phyloP scores from a whole-genome alignment of 306 rosid genomes.

The Dryas octopetala region DNA sequence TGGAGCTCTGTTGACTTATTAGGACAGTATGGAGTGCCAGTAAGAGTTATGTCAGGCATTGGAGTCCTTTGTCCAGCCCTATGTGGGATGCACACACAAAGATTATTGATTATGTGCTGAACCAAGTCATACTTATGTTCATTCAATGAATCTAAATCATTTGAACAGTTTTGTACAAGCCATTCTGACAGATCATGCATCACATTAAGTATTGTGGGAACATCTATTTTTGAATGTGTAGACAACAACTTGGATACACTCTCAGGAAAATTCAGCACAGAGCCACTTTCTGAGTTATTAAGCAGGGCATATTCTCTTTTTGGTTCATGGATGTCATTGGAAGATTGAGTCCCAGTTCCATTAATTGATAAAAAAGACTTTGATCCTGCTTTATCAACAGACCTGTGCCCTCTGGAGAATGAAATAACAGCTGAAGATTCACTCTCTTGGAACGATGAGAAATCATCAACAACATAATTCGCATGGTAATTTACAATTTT shows the following conservation, averaged over 20 bases:
- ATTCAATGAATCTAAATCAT: conserved; percentile 32
- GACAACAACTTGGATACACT: conserved; percentile 42
- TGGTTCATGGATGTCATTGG: conserved; percentile 26
- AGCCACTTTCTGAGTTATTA: conserved; percentile 33
- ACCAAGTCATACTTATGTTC: conserved; percentile 38
- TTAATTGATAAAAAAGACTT: conserved; percentile 24
- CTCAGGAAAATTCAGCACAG: conserved; percentile 30
- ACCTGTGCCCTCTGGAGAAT: conserved; percentile 33
- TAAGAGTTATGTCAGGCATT: conserved; percentile 29
- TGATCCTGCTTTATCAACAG: conserved; percentile 28
- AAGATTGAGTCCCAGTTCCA: conserved; percentile 35
- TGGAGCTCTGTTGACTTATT: conserved; percentile 36
- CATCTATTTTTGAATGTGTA: conserved; percentile 46
- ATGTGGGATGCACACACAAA: conserved; percentile 36
- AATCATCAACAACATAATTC: conserved; percentile 29
- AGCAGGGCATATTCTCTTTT: conserved; percentile 26
- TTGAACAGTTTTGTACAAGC: conserved; percentile 43
- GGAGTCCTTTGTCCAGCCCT: conserved; percentile 30
- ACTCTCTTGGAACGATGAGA: conserved; percentile 30
- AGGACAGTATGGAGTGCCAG: conserved; percentile 30
- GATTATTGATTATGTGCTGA: conserved; percentile 48
- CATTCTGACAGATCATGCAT: conserved; percentile 58
- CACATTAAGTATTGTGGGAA: conserved; percentile 32
- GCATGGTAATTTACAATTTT: conserved; percentile 7
- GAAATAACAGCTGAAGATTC: conserved; percentile 33